Conservation (phyloP, 768 basidiomycete species). For the Leccinum arenicola region DNA sequence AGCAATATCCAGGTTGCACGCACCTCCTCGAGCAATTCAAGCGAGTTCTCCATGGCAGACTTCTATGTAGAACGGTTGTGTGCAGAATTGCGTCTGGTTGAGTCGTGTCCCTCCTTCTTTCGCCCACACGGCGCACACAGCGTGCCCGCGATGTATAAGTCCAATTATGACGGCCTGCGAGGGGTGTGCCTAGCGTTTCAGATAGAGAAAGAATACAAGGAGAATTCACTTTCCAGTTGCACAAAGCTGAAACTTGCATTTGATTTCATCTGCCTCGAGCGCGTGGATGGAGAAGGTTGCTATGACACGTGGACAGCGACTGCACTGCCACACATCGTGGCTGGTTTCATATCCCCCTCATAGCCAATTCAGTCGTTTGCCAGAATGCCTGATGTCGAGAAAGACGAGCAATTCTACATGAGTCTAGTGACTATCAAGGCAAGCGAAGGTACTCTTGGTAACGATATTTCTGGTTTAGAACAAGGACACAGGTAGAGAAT, state of each 20-base stretch:
- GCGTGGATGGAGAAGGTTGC: neutral
- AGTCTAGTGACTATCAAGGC: constrained; percentile 16
- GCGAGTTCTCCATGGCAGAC: constrained; percentile 19
- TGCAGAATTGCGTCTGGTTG: neutral
- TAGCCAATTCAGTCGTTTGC: neutral
- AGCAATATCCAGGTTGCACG: neutral
- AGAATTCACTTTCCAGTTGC: neutral
- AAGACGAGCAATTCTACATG: constrained; percentile 17
- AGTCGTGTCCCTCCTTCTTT: neutral
- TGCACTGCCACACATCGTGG: constrained; percentile 18
- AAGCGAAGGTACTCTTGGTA: neutral
- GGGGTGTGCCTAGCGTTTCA: neutral
- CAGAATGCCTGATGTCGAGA: neutral
- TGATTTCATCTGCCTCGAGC: constrained; percentile 8
- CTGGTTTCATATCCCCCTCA: neutral
- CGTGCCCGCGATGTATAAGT: constrained; percentile 10
- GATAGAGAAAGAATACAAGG: neutral
- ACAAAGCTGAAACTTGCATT: constrained; percentile 11
- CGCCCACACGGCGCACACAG: neutral
- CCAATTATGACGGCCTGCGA: constrained; percentile 4
- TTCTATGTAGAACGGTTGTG: neutral
- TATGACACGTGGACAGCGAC: constrained; percentile 12
- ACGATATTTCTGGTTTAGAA: neutral
- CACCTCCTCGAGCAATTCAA: constrained; percentile 32
- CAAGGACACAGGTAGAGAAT: constrained; percentile 24